Base-by-base conservation (phyloP, 257 asterid genomes). In the Petunia secreta region DNA sequence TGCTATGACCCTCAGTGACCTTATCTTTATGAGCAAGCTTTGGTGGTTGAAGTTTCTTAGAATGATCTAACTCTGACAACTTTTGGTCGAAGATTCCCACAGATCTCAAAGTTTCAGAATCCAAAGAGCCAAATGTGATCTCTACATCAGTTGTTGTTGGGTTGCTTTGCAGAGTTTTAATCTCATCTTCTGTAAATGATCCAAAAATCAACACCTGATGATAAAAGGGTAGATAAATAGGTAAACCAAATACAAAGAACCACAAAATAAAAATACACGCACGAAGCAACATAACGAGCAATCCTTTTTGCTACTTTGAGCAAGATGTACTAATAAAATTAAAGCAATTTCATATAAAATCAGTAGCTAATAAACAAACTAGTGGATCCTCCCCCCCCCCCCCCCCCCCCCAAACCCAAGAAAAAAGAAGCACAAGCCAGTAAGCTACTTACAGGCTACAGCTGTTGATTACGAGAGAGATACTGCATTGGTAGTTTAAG, bases 181-280 rank as follows among this genome's bases (percentile, higher is more conserved):
- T 79, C 87, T 92, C 97, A 57, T 92, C 96, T 85, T 91, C 96
- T 16, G 97, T 89, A 83, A 92, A 92, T 75, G 97, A 91, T 80
- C 97, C 97, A 86, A 91, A 92, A 79, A 88, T 85, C 76, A 92
- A 69, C 87, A 90, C 88, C 97, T 92, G 89, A 84, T 80, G 79
- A 79, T 13, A 79, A 50, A 67, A 64, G 52, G 53, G 38, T 0
- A 64, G 37, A 50, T n/a, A 0, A 63, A 2, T 63, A 37, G 39
- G 63, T 50, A 46, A 78, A 71, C 44, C 77, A 50, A 50, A 73
- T 73, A 73, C 13, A 50, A 11, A 34, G n/a, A 16, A 43, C 15
- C 58, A n/a, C 41, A 69, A 8, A 69, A 73, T 44, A 73, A 69
- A 8, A 69, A 73, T 44, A 73, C 46, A 73, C 13, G 78, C 62